Conservation (phyloP, 2,329 filamentous ascomycete genomes). For the Claviceps quebecensis region DNA sequence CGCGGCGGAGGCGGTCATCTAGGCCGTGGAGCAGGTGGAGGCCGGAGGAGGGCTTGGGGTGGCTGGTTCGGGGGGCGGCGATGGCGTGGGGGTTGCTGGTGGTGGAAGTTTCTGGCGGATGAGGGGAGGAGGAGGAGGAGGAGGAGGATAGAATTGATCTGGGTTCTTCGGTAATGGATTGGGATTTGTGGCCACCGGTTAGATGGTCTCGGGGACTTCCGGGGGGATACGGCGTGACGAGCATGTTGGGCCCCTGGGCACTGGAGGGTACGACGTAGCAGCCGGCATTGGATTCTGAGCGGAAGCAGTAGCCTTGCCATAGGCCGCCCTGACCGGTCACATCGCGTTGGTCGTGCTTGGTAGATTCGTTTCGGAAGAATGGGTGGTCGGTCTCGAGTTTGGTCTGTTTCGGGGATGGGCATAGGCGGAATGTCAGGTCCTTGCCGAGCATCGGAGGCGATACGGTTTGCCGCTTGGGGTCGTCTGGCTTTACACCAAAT, state of each 20-base stretch:
- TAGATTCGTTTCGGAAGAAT: constrained; percentile 32
- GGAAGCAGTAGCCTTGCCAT: constrained; percentile 62
- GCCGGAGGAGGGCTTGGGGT: constrained; percentile 21
- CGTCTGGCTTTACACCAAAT: constrained; percentile 23
- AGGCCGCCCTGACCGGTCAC: constrained; percentile 48
- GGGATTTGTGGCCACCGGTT: constrained; percentile 26
- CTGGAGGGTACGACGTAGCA: constrained; percentile 27
- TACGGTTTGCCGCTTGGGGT: constrained; percentile 32
- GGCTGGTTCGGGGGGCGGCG: constrained; percentile 14
- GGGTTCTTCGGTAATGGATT: constrained; percentile 28
- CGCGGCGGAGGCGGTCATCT: constrained; percentile 34
- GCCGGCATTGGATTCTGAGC: constrained; percentile 21
- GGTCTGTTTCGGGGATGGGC: constrained; percentile 69
- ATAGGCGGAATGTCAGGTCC: constrained; percentile 69
- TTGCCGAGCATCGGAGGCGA: constrained; percentile 80
- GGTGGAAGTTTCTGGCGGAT: constrained; percentile 1
- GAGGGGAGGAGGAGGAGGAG: constrained; percentile 12
- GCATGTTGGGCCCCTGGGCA: constrained; percentile 32
- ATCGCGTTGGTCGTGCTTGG: constrained; percentile 37
- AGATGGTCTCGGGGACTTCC: constrained; percentile 23
- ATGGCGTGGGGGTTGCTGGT: constrained; percentile 10
- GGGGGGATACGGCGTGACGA: constrained; percentile 34
- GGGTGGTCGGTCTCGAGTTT: constrained; percentile 68
- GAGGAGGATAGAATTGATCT: constrained; percentile 14
- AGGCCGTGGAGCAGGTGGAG: constrained; percentile 37